Conservation (phyloP, 768 basidiomycete species). For the Macrolepiota dolichaula region DNA sequence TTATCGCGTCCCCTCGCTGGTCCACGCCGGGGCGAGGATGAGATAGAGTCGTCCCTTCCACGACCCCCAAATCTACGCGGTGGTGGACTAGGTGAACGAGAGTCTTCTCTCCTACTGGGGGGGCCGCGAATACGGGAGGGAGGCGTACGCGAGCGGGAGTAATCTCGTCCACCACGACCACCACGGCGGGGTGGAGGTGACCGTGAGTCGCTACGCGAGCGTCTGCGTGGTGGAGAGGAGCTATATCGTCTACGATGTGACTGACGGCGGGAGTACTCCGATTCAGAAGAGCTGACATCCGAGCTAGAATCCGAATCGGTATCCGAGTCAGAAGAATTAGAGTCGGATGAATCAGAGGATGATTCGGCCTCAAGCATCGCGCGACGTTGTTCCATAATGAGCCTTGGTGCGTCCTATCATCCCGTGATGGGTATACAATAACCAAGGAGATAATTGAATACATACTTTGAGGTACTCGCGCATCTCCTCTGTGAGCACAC, state of each 20-base stretch:
- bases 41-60: constrained; percentile 15
- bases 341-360: constrained; percentile 37
- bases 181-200: constrained; percentile 1
- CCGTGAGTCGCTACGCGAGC: constrained; percentile 1
- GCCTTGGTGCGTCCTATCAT: constrained; percentile 80
- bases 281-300: constrained; percentile 12
- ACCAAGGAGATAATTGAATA: constrained; percentile 14
- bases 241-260: constrained; percentile 18
- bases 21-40: constrained; percentile 6
- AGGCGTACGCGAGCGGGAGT: constrained; percentile 13
- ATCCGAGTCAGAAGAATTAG: constrained; percentile 28
- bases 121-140: constrained; percentile 11
- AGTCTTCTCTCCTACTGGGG: constrained; percentile 1
- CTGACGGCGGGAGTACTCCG: constrained; percentile 9
- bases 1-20: constrained; percentile 2
- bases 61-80: constrained; percentile 14
- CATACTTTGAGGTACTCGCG: constrained; percentile 89
- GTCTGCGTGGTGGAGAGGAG: constrained; percentile 20
- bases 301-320: constrained; percentile 22
- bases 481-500: constrained; percentile 93
- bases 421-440: background rate
- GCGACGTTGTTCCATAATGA: constrained; percentile 93
- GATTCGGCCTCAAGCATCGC: constrained; percentile 76
- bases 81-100: constrained; percentile 19
- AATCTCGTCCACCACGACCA: constrained; percentile 14